These are phyloP conservation scores for Somion occarium DNA, from an alignment of 1,284 basidiomycete species.

Conservation along the genomic window DNA sequence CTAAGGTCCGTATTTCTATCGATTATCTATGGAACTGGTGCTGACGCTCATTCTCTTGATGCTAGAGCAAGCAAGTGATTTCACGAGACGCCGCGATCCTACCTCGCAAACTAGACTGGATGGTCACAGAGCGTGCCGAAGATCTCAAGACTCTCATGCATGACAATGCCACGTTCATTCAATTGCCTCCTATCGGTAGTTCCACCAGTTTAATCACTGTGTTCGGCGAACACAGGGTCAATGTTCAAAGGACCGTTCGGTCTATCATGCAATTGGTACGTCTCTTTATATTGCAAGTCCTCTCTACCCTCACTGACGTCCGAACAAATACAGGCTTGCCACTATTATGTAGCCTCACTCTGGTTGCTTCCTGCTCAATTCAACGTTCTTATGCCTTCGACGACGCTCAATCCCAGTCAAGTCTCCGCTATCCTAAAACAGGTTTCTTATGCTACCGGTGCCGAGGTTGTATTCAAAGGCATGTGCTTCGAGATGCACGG, in stretches of 20 bases:
- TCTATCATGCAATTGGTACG: conserved; percentile 93
- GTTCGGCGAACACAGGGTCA: conserved; percentile 92
- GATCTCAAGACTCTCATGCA: conserved; percentile 91
- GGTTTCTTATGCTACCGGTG: conserved; percentile 83
- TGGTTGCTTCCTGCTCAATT: conserved; percentile 94
- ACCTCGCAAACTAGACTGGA: conserved; percentile 97
- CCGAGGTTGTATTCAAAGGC: conserved; percentile 95
- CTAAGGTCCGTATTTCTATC: conserved; percentile 62
- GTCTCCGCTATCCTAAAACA: conserved; percentile 85
- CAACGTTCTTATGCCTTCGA: conserved; percentile 84
- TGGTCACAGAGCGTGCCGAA: conserved; percentile 90
- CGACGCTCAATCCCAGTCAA: conserved; percentile 79
- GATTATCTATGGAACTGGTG: background rate
- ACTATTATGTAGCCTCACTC: conserved; percentile 93
- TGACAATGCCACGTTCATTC: conserved; percentile 95
- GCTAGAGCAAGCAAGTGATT: conserved; percentile 86
- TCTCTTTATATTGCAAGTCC: conserved; percentile 15
- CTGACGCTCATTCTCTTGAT: conserved; percentile 9
- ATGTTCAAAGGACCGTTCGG: conserved; percentile 92
- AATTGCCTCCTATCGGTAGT: conserved; percentile 88
- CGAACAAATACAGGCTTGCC: conserved; percentile 66
- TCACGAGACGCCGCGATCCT: conserved; percentile 92
- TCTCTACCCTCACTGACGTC: conserved; percentile 9
- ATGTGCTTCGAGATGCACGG: conserved; percentile 98
- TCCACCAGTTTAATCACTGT: conserved; percentile 91